These are phyloP conservation scores for Scenedesmus sp. DNA, from an alignment of 163 green algal genomes.

Conservation along the genomic window DNA sequence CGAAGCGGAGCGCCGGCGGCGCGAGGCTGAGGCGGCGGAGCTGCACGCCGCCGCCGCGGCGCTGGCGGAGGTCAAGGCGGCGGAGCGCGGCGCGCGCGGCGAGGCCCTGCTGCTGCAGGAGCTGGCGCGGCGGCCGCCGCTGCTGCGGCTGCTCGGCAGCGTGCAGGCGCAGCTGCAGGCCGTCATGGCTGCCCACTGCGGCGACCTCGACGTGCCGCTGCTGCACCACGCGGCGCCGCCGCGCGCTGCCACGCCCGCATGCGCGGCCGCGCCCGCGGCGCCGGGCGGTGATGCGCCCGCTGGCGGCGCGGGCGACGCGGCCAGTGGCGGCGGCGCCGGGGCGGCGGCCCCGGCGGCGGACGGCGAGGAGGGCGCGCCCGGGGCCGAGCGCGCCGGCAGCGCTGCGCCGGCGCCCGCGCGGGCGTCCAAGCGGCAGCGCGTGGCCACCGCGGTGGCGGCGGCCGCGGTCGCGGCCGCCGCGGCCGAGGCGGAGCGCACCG, in stretches of 20 bases:
- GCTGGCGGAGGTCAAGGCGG: background rate
- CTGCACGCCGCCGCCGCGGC: background rate
- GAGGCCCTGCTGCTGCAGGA: slow-evolving; percentile 18
- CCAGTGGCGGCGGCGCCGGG: background rate
- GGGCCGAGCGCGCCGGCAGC: background rate
- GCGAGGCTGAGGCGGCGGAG: slow-evolving; percentile 1
- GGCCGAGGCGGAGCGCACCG: background rate
- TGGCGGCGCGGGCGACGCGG: background rate
- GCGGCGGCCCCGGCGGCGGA: too few relatives aligned
- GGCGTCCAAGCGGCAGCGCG: background rate
- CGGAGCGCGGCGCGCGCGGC: background rate
- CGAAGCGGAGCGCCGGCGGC: background rate
- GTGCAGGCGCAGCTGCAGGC: slow-evolving; percentile 27
- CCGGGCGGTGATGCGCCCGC: background rate
- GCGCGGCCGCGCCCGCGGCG: background rate
- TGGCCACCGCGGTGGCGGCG: background rate
- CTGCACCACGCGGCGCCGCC: background rate
- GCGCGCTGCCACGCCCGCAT: too few relatives aligned
- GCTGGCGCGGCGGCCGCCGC: background rate
- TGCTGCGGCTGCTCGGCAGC: background rate
- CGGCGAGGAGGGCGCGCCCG: background rate
- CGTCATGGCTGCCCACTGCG: background rate
- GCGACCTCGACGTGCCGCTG: background rate
- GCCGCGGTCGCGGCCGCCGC: background rate
- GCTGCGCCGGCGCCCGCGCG: background rate